Base-by-base conservation (phyloP, 352 stramenopile genomes). In the Aphanomyces cochlioides region DNA sequence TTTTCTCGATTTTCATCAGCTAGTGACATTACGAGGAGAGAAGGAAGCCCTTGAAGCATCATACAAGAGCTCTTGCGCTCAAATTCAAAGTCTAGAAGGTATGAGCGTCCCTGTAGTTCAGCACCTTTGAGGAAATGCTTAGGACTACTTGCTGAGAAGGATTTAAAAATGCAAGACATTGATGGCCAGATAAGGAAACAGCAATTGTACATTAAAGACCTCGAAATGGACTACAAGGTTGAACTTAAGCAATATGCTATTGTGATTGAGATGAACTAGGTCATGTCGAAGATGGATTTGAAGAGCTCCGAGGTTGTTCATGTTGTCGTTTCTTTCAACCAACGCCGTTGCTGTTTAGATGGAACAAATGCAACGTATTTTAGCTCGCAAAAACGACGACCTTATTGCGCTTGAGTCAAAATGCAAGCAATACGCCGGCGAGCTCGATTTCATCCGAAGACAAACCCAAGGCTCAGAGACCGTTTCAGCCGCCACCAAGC, bases 181-280 rank as follows among this genome's bases (percentile, higher is more conserved):
- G 13, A n/a, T 5, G 3, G 3, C 40, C 40, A 36, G 28, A 28
- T 28, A 53, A 15, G 17, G 43, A 43, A 17, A 12, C 39, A 7
- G 39, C 41, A 8, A n/a, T 40, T 53, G 36, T 67, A 67, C 19
- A 67, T 67, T 37, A 7, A 19, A 4, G 59, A 67, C 21, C 59
- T 67, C 43, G 59, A 67, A 40, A 36, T 37, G n/a, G 59, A 67
- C 59, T 67, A 56, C 41, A 67, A 67, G 43, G 59, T 67, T 39
- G 17, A 7, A 39, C 21, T n/a, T 17, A 10, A 13, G 19, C 41
- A 41, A 21, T 56, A 10, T 43, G 7, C 59, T 34, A 13, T 40
- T 47, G 5, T 34, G 12, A 47, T 53, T 15, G 40, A 21, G 8
- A 67, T 12, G 36, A 15, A 7, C 6, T 67, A 67, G 59, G 56